A percentile compares a stretch with the other conserved stretches of the same genome.
phyloP scores from a whole-genome alignment of 305 asterid genomes.

The Rubia tinctorum region DNA sequence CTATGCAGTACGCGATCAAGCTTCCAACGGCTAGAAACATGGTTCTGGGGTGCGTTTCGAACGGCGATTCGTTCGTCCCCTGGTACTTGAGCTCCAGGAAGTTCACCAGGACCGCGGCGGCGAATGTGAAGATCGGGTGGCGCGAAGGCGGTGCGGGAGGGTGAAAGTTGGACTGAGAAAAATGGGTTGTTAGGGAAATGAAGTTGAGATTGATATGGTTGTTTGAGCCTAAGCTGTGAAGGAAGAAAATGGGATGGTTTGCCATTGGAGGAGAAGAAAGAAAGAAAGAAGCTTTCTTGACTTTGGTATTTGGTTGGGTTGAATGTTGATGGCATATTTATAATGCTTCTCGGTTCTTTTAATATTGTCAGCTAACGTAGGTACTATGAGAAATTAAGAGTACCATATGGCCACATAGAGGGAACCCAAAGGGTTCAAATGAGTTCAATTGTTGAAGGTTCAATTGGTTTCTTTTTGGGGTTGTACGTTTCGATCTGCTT shows the following conservation, averaged over 20 bases:
- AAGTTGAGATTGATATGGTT: constrained; percentile 2
- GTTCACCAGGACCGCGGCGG: not conserved
- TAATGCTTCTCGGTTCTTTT: no score
- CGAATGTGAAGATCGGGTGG: not conserved
- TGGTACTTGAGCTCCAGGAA: constrained; percentile 9
- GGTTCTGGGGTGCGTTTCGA: constrained; percentile 8
- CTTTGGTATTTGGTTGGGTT: no score
- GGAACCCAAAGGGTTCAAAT: no score
- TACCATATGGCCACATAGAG: no score
- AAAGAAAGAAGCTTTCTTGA: not conserved
- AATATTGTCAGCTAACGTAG: no score
- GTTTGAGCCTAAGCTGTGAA: not conserved
- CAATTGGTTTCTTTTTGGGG: no score
- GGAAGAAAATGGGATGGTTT: not conserved
- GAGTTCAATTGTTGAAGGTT: no score
- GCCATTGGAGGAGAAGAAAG: not conserved
- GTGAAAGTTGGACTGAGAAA: not conserved
- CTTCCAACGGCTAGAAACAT: constrained; percentile 8
- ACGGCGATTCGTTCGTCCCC: constrained; percentile 13
- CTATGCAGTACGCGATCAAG: not conserved
- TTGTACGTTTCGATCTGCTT: no score
- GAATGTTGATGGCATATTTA: no score
- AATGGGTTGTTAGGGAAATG: not conserved
- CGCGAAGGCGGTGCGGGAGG: not conserved
- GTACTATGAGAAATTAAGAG: no score